Base-by-base conservation (phyloP, 228 moss, liverwort and hornwort genomes). In the Sphagnum magellanicum region DNA sequence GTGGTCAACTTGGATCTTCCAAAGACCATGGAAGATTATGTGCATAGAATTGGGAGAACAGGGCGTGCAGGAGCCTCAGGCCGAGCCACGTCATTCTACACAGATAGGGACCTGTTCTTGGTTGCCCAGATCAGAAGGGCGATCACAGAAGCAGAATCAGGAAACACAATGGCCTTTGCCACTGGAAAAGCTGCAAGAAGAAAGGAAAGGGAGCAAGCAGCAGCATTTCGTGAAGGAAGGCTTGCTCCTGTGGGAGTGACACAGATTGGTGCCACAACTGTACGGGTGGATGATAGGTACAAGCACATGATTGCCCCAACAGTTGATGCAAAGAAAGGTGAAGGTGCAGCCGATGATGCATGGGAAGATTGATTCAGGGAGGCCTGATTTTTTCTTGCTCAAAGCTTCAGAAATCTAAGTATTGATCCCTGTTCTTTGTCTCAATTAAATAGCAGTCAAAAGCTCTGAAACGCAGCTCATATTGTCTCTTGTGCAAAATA, bases 101-200 rank as follows among this genome's bases (percentile, higher is more conserved):
- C 97, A 7, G 97, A 97, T 71, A 85, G 91, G 75, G 97, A 97
- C 63, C 88, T 93, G 70, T 98, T 98, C 81, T 79, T 98, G 60
- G 98, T 94, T 48, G 94, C 94, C 63, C 98, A 94, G 80, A 98
- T 98, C 76, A 88, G 98, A 76, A 91, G 90, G 84, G 98, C 98
- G 69, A 91, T 94, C 50, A 91, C 98, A 50, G 98, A 98, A 76
- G 98, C 98, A 50, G 98, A 98, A 80, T 91, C 98, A 13, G 98
- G 98, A 66, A 98, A 98, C 62, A 83, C 90, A 5, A 87, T 90
- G 90, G 98, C 98, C 8, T 98, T 98, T 50, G 98, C 98, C 5
- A 98, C 98, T 0, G 98, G 98, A 16, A 98, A 98, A 85, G 91
- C 98, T 71, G 98, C 98, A 12, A 87, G 98, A 74, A 87, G 85